Base-by-base conservation (phyloP, 1,284 basidiomycete genomes). In the Tilletia walkeri region DNA sequence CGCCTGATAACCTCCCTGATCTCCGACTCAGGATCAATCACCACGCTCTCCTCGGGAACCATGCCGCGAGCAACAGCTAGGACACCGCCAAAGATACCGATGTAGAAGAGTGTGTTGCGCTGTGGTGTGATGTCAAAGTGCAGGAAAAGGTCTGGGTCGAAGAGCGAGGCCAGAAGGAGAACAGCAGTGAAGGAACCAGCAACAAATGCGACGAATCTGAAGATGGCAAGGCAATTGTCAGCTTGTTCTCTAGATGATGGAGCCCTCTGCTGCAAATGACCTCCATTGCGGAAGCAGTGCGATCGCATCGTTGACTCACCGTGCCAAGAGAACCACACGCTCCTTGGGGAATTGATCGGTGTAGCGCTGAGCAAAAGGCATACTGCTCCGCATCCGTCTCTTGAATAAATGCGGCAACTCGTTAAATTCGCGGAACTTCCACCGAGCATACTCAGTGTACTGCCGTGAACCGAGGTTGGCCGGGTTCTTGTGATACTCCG, bases 361-460 rank as follows among this genome's bases (percentile, higher is more conserved):
- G 84, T 98, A 99, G 87, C 93, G 91, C 83, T 91, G 94, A 16
- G 96, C 93, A 10, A 90, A 86, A 0, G 92, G 92, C 77, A 95
- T 94, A 72, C 92, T 94, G 77, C 92, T 89, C 76, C 94, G 90
- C 67, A 97, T 87, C 67, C 95, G 87, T 56, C 93, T 87, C 50
- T 89, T 88, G 83, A 99, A 99, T 45, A 95, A 86, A 84, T 99
- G 95, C 0, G 94, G 92, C 4, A 99, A 87, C 83, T 99, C 95
- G 84, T 99, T 99, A 87, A 97, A 99, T 84, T 99, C 96, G 72
- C 96, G 89, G 81, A 99, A 99, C 83, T 97, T 98, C 96, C 96
- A 99, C 75, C 92, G 90, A 0, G 95, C 95, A 75, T 92, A 94
- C 1, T 90, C 91, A 0, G 95, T 99, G 81, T 98, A 99, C 74